These are phyloP conservation scores for Elongisporangium prolatum DNA, from an alignment of 352 stramenopile genomes.

Conservation along the genomic window DNA sequence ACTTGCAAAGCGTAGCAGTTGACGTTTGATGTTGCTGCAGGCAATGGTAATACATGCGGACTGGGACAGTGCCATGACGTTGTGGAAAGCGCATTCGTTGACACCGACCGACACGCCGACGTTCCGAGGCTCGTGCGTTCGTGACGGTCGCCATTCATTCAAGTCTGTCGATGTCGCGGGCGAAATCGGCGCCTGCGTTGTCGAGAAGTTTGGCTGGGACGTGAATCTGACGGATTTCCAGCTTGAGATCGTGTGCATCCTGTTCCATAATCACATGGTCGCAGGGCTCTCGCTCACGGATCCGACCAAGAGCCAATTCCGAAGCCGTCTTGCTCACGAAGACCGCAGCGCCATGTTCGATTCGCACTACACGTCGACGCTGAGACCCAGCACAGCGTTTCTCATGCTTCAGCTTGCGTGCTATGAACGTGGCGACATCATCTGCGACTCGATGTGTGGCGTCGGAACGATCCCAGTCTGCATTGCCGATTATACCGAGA, in stretches of 20 bases:
- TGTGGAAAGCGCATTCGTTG: constrained; percentile 50
- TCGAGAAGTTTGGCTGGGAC: constrained; percentile 55
- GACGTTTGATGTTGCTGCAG: constrained; percentile 14
- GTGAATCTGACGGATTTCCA: constrained; percentile 65
- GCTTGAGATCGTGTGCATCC: constrained; percentile 68
- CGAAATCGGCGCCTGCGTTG: constrained; percentile 48
- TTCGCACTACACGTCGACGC: constrained; percentile 68
- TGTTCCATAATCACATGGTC: constrained; percentile 70
- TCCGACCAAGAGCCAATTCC: constrained; percentile 50
- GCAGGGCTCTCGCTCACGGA: constrained; percentile 61
- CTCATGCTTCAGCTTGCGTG: constrained; percentile 67
- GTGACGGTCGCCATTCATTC: constrained; percentile 69
- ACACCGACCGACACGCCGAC: constrained; percentile 23
- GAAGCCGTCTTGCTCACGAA: constrained; percentile 67
- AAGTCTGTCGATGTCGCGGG: constrained; percentile 61
- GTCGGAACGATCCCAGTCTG: constrained; percentile 77
- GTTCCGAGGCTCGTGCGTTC: constrained; percentile 76
- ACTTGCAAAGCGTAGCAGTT: neutral
- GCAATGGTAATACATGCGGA: constrained; percentile 39
- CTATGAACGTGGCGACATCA: constrained; percentile 49
- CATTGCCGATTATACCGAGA: constrained; percentile 36
- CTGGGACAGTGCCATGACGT: constrained; percentile 43
- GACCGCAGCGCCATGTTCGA: constrained; percentile 46
- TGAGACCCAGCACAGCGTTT: constrained; percentile 72
- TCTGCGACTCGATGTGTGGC: constrained; percentile 82